phyloP scores from a whole-genome alignment of 1,284 basidiomycete species.

The Tilletia caries region DNA sequence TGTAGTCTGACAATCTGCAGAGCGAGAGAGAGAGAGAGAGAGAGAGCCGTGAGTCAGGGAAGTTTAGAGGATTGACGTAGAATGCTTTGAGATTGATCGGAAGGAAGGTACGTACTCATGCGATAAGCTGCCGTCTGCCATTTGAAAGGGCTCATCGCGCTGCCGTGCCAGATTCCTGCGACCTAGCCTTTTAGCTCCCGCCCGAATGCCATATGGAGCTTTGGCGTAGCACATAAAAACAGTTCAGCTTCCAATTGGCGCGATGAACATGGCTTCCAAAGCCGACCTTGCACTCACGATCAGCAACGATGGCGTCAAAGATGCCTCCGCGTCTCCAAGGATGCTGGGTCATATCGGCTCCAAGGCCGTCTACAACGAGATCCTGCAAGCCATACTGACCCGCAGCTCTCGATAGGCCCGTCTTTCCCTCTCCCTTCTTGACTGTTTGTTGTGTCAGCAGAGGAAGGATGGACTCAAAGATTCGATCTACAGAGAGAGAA shows the following conservation, averaged over 20 bases:
- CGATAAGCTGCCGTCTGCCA: conserved; percentile 48
- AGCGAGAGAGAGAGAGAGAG: not conserved
- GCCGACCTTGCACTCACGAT: conserved; percentile 25
- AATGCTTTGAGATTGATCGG: not conserved
- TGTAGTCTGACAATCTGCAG: conserved; percentile 46
- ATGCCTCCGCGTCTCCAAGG: conserved; percentile 72
- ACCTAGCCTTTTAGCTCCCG: conserved; percentile 90
- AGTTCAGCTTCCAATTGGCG: not conserved
- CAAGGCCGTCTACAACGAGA: conserved; percentile 76
- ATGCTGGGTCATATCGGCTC: conserved; percentile 83
- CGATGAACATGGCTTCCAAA: not conserved
- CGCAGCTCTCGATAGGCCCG: conserved; percentile 74
- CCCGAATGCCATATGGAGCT: conserved; percentile 78
- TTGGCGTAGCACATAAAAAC: no score
- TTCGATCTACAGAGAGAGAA: no score
- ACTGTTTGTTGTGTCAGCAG: conserved; percentile 5
- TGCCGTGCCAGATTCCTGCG: conserved; percentile 58
- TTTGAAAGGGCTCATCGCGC: conserved; percentile 43
- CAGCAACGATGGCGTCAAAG: conserved; percentile 77
- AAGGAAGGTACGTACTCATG: conserved; percentile 28
- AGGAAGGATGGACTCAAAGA: not conserved
- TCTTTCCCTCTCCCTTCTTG: conserved; percentile 19
- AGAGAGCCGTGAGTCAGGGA: no score
- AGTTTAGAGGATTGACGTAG: no score
- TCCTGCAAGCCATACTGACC: conserved; percentile 75